These are phyloP conservation scores for Asterochloris erici DNA, from an alignment of 139 green algal species.

Conservation along the genomic window DNA sequence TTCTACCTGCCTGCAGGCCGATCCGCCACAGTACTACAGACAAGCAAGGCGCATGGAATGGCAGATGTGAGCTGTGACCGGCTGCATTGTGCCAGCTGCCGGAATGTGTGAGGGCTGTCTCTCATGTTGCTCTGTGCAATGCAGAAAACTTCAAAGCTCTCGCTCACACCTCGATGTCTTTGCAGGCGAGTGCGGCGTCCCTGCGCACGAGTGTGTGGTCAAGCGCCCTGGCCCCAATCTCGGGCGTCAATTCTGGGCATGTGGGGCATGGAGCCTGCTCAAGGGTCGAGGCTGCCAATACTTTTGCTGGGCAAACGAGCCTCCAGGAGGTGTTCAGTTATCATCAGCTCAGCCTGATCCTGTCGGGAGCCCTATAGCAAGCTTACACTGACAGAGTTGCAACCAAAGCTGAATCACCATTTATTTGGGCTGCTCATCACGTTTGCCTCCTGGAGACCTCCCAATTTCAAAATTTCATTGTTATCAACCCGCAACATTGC, in stretches of 20 bases:
- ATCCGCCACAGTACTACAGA: constrained; percentile 4
- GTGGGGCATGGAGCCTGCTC: constrained; percentile 2
- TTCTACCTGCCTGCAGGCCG: background rate
- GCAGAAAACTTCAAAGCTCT: no score
- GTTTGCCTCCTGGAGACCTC: background rate
- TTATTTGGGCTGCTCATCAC: background rate
- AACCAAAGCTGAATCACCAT: background rate
- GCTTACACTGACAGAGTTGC: background rate
- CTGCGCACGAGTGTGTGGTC: background rate
- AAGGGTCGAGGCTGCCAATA: background rate
- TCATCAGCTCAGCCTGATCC: background rate
- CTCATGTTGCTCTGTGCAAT: no score
- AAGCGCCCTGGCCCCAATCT: constrained; percentile 1
- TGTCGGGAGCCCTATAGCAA: background rate
- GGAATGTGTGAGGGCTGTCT: no score
- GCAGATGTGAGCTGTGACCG: constrained; percentile 4
- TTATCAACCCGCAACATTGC: no score
- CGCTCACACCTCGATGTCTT: no score
- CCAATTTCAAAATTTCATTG: background rate
- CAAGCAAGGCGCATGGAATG: constrained; percentile 13
- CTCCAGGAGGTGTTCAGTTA: background rate
- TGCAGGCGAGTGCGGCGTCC: constrained; percentile 10
- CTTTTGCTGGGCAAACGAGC: background rate
- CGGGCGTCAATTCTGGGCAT: background rate
- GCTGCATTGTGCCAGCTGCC: no score